A percentile compares a stretch with the other conserved stretches of the same genome.
Conservation (phyloP, 1,284 basidiomycete species). For the Trichosporon sp. region DNA sequence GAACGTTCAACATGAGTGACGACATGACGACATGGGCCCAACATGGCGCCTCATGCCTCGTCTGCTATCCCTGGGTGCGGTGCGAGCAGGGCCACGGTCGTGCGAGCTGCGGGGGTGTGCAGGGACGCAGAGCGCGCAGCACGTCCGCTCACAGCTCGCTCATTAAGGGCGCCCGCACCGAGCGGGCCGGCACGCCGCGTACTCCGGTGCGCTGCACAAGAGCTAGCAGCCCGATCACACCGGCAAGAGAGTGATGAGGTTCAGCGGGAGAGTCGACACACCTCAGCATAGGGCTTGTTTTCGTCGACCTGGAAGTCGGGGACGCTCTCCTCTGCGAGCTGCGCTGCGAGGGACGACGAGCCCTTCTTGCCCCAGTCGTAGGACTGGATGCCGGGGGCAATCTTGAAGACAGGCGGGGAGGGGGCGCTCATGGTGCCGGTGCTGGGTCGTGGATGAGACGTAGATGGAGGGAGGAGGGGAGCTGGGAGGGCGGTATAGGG, state of each 20-base stretch:
- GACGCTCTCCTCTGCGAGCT: conserved; percentile 52
- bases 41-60: not conserved
- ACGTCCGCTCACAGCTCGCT: not conserved
- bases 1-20: not conserved
- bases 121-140: not conserved
- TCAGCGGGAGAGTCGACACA: conserved; percentile 40
- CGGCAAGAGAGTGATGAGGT: not conserved
- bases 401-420: conserved; percentile 36
- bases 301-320: conserved; percentile 54
- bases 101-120: not conserved
- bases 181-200: too few relatives aligned
- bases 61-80: not conserved
- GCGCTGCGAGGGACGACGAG: conserved; percentile 51
- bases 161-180: not conserved
- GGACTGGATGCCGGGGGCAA: conserved; percentile 43
- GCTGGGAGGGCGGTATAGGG: not conserved
- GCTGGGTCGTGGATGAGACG: not conserved
- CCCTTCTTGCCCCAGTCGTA: conserved; percentile 59
- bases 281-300: conserved; percentile 61
- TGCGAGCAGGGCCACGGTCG: not conserved
- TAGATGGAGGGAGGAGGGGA: not conserved
- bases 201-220: not conserved
- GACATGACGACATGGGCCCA: conserved; percentile 1
- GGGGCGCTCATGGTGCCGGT: not conserved
- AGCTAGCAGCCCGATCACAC: not conserved